Evolutionary conservation across 2,329 filamentous ascomycete genomes (phyloP), one percentile per base, ranked within the genome.

Genomic region (Fusarium sp.): DNA sequence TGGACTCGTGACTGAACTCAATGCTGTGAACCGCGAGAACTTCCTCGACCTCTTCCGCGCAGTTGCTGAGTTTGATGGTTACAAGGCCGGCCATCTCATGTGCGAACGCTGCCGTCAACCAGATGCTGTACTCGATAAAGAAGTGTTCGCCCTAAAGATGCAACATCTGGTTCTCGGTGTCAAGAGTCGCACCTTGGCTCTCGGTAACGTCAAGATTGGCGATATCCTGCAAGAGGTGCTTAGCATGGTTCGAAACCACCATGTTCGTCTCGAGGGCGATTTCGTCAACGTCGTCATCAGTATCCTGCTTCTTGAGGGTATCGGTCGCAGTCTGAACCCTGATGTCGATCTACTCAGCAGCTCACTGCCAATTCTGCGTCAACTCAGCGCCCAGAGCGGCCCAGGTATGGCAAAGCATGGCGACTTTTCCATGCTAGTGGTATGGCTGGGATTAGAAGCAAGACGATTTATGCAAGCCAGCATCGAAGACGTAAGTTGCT

Each of bases 211-310:
- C 83, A 97, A 95, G 84, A 98, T 99, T 72, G 96, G 96, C 17
- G 96, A 99, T 77, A 95, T 99, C 26, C 84, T 99, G 36, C 95
- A 96, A 79, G 90, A 97, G 77, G 96, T 98, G 0, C 86, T 99
- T 49, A 88, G 88, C 67, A 98, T 99, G 95, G 96, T 99, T 36
- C 90, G 96, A 63, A 86, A 87, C 15, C 96, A 99, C 81, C 96
- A 99, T 80, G 96, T 99, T 8, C 89, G 96, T 14, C 89, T 99
- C 57, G 96, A 99, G 82, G 96, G 96, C 14, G 96, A 99, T 81
- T 99, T 98, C 80, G 95, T 99, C 80, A 99, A 99, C 80, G 96
- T 99, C 9, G 96, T 99, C 36, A 92, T 99, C 66, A 97, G 94
- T 68, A 98, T 98, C 60, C 85, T 99, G 39, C 87, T 99, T 5